Percentiles rank a stretch among this genome's conserved stretches.
Conservation (phyloP, 2,329 filamentous ascomycete genomes). For the Ascochyta pisi region DNA sequence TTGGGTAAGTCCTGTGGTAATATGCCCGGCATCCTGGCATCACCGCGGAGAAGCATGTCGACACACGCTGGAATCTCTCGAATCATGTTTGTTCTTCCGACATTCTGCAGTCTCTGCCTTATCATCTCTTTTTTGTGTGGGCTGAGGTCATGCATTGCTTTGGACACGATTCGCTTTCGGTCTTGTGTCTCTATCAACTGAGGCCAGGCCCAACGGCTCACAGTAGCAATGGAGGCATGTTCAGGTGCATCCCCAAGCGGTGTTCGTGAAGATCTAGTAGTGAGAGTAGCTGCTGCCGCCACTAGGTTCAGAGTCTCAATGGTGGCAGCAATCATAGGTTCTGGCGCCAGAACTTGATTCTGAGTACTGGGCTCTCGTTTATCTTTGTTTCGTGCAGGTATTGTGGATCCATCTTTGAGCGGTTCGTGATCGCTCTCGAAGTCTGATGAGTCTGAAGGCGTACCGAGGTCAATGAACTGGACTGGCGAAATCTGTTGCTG, state of each 20-base stretch:
- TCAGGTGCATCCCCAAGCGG: conserved; percentile 29
- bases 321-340: conserved; percentile 10
- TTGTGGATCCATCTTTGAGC: background rate
- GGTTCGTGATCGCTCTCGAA: background rate
- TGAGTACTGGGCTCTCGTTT: background rate
- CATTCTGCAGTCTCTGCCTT: conserved; percentile 24
- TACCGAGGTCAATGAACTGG: conserved; percentile 30
- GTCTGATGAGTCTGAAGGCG: conserved; percentile 20
- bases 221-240: conserved; percentile 34
- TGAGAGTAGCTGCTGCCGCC: background rate
- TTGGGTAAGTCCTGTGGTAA: conserved; percentile 34
- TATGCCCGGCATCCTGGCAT: conserved; percentile 34
- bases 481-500: background rate
- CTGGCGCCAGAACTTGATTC: background rate
- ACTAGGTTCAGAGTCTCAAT: conserved; percentile 6
- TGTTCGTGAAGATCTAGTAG: background rate
- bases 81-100: conserved; percentile 29
- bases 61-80: conserved; percentile 36
- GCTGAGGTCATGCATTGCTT: conserved; percentile 47
- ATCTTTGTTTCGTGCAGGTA: background rate
- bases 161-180: conserved; percentile 54
- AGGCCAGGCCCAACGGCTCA: conserved; percentile 44
- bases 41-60: conserved; percentile 27
- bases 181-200: conserved; percentile 50
- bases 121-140: conserved; percentile 29